These are phyloP conservation scores for Eucalyptus leucophloia DNA, from an alignment of 345 rosid genomes.

Conservation along the genomic window DNA sequence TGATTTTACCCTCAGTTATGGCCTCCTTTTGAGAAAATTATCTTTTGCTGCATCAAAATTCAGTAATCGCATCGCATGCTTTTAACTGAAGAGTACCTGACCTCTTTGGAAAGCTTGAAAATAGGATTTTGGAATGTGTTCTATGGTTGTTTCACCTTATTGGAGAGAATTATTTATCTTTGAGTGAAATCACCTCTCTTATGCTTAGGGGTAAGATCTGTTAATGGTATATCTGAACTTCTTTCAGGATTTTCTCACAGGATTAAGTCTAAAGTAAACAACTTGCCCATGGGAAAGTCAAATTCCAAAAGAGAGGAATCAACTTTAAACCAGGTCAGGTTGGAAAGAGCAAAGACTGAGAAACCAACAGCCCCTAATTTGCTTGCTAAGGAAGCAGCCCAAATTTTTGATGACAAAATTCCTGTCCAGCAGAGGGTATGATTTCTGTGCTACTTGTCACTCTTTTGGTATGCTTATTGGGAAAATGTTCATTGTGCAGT, in stretches of 20 bases:
- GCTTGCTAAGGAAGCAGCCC: constrained; percentile 70
- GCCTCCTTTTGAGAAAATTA: neutral
- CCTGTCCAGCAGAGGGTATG: constrained; percentile 69
- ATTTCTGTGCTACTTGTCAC: neutral
- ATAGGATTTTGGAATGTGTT: neutral
- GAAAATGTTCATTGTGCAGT: neutral
- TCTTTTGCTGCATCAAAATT: neutral
- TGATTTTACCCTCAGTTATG: neutral
- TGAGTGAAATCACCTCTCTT: neutral
- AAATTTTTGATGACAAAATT: constrained; percentile 62
- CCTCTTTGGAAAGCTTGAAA: neutral
- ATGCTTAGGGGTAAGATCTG: neutral
- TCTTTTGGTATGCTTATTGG: neutral
- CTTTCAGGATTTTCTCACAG: constrained; percentile 22
- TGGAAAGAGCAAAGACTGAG: constrained; percentile 76
- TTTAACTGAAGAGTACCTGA: neutral
- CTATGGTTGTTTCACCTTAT: neutral
- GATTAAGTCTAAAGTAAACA: constrained; percentile 16
- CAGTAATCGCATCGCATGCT: neutral
- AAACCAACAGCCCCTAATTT: constrained; percentile 38
- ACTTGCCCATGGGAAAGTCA: constrained; percentile 12
- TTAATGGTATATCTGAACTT: neutral
- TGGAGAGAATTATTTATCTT: neutral
- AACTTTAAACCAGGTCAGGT: constrained; percentile 28
- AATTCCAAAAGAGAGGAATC: constrained; percentile 21